Evolutionary conservation across 352 stramenopile species (phyloP).

Genomic region (Globisporangium uncinulatum): DNA sequence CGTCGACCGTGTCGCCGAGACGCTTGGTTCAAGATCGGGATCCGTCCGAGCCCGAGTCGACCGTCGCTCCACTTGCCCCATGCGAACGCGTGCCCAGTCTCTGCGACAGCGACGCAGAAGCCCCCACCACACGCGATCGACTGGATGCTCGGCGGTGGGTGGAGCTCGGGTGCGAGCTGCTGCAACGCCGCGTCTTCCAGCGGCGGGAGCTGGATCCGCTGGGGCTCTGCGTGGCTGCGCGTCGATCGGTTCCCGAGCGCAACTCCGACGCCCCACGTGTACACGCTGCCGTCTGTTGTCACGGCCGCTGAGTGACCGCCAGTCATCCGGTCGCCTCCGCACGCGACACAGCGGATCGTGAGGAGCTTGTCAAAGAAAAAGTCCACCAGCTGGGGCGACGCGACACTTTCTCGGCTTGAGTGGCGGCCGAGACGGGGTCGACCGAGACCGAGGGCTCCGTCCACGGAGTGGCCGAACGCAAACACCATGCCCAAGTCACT

Average conservation of each 20-base stretch:
- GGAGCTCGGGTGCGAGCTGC: not conserved
- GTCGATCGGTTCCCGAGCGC: slow-evolving; percentile 38
- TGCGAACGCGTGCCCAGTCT: slow-evolving; percentile 50
- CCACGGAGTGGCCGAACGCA: slow-evolving; percentile 38
- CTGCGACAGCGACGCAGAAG: slow-evolving; percentile 67
- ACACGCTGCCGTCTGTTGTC: slow-evolving; percentile 45
- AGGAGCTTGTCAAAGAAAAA: slow-evolving; percentile 52
- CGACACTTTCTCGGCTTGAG: slow-evolving; percentile 5
- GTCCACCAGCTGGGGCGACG: slow-evolving; percentile 29
- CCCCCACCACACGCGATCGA: slow-evolving; percentile 64
- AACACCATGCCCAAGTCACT: slow-evolving; percentile 65
- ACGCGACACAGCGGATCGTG: slow-evolving; percentile 32
- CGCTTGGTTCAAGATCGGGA: slow-evolving; percentile 39
- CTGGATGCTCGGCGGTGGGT: slow-evolving; percentile 4
- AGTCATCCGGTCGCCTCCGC: slow-evolving; percentile 45
- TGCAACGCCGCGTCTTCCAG: not conserved
- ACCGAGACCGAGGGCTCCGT: slow-evolving; percentile 52
- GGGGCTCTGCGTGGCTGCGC: slow-evolving; percentile 29
- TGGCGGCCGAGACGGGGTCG: slow-evolving; percentile 9
- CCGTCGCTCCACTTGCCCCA: slow-evolving; percentile 81
- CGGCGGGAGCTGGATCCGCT: slow-evolving; percentile 22
- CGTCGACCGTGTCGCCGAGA: slow-evolving; percentile 30
- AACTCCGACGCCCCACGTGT: slow-evolving; percentile 69
- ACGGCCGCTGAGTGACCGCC: slow-evolving; percentile 71
- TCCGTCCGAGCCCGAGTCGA: slow-evolving; percentile 59